These are phyloP conservation scores for Lagerstroemia fauriei DNA, from an alignment of 441 rosid genomes.

Conservation along the genomic window DNA sequence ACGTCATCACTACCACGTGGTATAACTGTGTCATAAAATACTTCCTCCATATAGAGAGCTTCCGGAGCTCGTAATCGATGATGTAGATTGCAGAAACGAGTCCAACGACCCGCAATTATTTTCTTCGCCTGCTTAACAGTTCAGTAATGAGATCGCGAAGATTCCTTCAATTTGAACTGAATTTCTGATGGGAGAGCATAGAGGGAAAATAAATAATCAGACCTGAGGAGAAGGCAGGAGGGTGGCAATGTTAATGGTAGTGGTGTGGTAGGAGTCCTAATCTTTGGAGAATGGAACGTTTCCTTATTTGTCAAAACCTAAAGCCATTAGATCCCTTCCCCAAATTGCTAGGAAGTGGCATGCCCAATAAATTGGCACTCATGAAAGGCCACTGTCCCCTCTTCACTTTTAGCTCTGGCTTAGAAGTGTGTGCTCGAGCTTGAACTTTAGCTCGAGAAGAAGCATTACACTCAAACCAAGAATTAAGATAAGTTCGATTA, in stretches of 20 bases:
- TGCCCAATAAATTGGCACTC: constrained; percentile 14
- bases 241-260: constrained; percentile 9
- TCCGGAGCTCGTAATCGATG: too few species aligned
- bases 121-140: too few species aligned
- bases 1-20: too few species aligned
- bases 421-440: background rate
- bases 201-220: background rate
- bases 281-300: background rate
- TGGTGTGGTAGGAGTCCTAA: background rate
- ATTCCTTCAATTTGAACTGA: too few species aligned
- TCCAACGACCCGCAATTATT: too few species aligned
- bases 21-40: too few species aligned
- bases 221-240: background rate
- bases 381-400: background rate
- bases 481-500: too few species aligned
- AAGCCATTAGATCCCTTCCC: background rate
- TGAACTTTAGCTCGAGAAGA: too few species aligned
- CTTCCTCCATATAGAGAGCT: too few species aligned
- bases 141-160: too few species aligned
- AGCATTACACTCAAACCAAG: background rate
- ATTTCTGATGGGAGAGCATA: background rate
- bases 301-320: constrained; percentile 10
- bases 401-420: background rate
- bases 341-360: background rate
- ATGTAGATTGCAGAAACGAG: too few species aligned